phyloP scores from a whole-genome alignment of 2,329 filamentous ascomycete genomes.

The Cytospora piceicola region DNA sequence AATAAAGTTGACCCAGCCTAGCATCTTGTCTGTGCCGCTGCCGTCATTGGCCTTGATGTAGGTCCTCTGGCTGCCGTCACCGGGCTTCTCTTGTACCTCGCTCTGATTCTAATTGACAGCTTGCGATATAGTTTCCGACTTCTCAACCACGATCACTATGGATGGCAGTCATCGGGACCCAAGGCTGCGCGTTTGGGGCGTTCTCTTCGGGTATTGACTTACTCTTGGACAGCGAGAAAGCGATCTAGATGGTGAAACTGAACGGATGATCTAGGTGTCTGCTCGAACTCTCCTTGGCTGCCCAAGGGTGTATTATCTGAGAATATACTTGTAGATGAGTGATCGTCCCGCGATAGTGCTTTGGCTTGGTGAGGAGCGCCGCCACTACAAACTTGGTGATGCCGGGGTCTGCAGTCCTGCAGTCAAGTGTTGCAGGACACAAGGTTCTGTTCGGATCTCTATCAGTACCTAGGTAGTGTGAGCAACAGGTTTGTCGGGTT shows the following conservation, averaged over 20 bases:
- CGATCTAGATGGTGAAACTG: constrained; percentile 57
- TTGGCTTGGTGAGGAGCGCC: neutral
- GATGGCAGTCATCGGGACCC: constrained; percentile 49
- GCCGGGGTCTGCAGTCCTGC: no score
- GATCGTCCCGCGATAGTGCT: neutral
- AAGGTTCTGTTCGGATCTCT: neutral
- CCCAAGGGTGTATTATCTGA: neutral
- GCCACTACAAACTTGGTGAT: neutral
- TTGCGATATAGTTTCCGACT: no score
- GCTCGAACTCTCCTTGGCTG: neutral
- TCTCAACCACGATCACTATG: no score
- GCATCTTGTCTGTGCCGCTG: no score
- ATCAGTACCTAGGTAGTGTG: neutral
- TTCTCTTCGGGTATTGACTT: constrained; percentile 47
- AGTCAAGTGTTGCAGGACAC: neutral
- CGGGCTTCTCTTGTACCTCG: no score
- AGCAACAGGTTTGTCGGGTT: neutral
- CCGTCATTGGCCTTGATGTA: no score
- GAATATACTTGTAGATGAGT: neutral
- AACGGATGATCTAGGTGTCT: neutral
- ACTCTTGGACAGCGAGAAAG: constrained; percentile 51
- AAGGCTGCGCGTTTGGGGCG: constrained; percentile 56
- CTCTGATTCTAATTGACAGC: no score
- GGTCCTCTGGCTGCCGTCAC: no score
- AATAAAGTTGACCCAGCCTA: no score